Base-by-base conservation (phyloP, 441 rosid genomes). In the Pelargonium cotyledonis region DNA sequence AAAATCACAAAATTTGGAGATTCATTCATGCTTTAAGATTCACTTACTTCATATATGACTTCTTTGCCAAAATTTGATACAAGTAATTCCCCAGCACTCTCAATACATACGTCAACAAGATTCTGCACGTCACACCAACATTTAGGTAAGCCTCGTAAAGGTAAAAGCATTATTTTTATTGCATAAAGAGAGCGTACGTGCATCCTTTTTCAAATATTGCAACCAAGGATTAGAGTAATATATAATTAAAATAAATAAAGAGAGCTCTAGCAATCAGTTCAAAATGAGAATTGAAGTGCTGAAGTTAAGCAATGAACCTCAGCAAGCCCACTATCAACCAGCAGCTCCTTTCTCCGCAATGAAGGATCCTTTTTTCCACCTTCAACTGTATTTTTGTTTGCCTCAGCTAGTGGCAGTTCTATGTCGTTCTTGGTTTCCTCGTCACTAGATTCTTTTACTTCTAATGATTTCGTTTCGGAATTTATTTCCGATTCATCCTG, bases 321-420 rank as follows among this genome's bases (percentile, higher is more conserved):
- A 69, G 96, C 98, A 75, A 95, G 94, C 72, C 97, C 95, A 72
- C 96, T 90, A 70, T 77, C 73, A 49, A 95, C 75, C 72, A 95
- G 76, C 84, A 95, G 73, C 75, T 95, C 99, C 66, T 66, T 87
- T 79, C 99, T 87, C 83, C 97, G 86, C 66, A 89, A 15, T 38
- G 63, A 71, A 64, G 95, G 85, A 77, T 95, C 98, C 72, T 91
- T 91, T 78, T 94, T 95, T 71, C 99, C 84, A 68, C 83, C 87
- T 55, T 77, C 89, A 73, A 73, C 72, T 8, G 72, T 68, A 66
- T 67, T 68, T 69, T 68, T 80, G 41, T 74, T 55, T 0, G 60
- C 44, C 64, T 72, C 85, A 5, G 76, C 73, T 66, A 26, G 61
- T 46, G 70, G 67, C 66, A 51, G 75, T 75, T 83, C 84, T 63